Evolutionary conservation across 352 stramenopile species (phyloP).

Genomic region (Peronospora tabacina): DNA sequence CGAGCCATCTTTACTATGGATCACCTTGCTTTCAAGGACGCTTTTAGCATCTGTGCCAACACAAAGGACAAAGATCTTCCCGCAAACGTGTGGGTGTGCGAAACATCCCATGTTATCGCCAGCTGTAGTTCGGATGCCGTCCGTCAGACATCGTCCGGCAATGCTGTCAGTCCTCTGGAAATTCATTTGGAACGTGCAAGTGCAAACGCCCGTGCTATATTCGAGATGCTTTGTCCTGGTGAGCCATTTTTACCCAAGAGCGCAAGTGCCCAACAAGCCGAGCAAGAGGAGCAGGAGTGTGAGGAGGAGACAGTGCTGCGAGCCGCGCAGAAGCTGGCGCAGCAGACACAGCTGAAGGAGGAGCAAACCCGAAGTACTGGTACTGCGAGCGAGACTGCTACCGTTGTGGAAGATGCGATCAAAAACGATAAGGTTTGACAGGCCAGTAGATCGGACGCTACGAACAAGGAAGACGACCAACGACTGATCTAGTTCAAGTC

Average conservation of each 20-base stretch:
- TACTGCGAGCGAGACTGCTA: neutral
- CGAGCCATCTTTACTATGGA: constrained; percentile 59
- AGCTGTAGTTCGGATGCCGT: neutral
- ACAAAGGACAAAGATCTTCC: constrained; percentile 29
- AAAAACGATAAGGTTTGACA: neutral
- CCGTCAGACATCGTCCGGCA: neutral
- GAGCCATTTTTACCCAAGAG: constrained; percentile 29
- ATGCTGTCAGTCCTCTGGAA: constrained; percentile 35
- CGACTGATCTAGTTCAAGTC: neutral
- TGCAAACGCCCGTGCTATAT: constrained; percentile 38
- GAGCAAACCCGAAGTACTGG: neutral
- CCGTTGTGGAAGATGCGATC: neutral
- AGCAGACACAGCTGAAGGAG: neutral
- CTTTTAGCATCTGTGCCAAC: constrained; percentile 1
- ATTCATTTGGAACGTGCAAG: constrained; percentile 57
- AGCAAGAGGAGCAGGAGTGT: constrained; percentile 43
- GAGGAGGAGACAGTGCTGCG: constrained; percentile 55
- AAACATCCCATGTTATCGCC: constrained; percentile 32
- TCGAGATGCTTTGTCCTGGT: constrained; percentile 31
- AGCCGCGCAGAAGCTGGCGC: constrained; percentile 38
- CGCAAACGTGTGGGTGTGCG: constrained; percentile 43
- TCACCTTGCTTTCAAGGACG: constrained; percentile 25
- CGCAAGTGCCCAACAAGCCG: constrained; percentile 15
- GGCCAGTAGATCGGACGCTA: neutral
- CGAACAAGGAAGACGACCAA: neutral